Conservation (phyloP, 148 eudicot genomes). For the Chenopodium formosanum region DNA sequence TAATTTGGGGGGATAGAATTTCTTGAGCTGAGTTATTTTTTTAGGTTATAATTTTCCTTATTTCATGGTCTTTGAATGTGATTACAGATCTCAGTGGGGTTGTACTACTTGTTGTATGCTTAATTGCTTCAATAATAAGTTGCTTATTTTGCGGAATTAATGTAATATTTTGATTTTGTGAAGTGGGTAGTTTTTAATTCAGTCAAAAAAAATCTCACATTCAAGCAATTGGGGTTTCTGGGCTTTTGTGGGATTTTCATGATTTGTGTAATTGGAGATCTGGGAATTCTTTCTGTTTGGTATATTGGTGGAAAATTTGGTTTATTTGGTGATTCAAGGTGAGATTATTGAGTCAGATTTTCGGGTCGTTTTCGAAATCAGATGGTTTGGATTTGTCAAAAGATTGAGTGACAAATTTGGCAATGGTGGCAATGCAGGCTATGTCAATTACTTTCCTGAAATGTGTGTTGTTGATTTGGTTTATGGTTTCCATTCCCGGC, state of each 20-base stretch:
- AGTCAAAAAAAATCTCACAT: neutral
- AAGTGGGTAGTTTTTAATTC: slow-evolving; percentile 16
- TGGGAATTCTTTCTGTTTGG: slow-evolving; percentile 23
- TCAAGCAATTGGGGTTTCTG: slow-evolving; percentile 13
- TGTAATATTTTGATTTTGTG: neutral
- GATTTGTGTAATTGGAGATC: slow-evolving; percentile 33
- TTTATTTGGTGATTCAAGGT: slow-evolving; percentile 2
- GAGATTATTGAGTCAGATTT: neutral
- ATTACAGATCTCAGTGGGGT: slow-evolving; percentile 30
- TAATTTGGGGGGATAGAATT: neutral
- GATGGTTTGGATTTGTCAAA: slow-evolving; percentile 13
- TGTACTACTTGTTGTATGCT: neutral
- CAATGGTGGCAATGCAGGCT: slow-evolving; percentile 34
- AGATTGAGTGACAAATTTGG: slow-evolving; percentile 18
- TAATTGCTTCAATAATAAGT: slow-evolving; percentile 41
- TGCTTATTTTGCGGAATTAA: slow-evolving; percentile 24
- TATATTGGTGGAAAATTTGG: slow-evolving; percentile 23
- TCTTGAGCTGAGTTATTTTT: slow-evolving; percentile 8
- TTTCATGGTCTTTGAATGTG: slow-evolving; percentile 19
- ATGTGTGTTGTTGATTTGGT: slow-evolving; percentile 47
- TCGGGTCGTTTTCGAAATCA: slow-evolving; percentile 22
- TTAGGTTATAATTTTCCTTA: slow-evolving; percentile 1
- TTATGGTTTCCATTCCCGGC: slow-evolving; percentile 40
- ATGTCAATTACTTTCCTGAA: slow-evolving; percentile 35
- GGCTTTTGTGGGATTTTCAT: slow-evolving; percentile 23